Base-by-base conservation (phyloP, 2,329 filamentous ascomycete genomes). In the Penicillium nordicum region DNA sequence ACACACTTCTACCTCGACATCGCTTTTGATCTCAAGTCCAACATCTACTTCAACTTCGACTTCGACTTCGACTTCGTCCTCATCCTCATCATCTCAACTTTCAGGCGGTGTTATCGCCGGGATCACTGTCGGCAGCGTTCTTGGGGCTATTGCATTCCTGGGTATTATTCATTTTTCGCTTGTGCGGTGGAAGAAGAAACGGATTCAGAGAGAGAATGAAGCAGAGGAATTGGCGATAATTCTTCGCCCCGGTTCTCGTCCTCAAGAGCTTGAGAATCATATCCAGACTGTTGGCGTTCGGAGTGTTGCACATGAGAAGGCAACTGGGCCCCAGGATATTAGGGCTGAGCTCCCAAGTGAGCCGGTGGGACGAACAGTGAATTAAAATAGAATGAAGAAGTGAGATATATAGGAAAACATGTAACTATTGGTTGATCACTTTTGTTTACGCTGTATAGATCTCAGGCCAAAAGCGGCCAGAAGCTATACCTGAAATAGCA, bases 401-500 rank as follows among this genome's bases (percentile, higher is more conserved):
- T 18, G 18, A 18, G 36, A 38, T 18, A 18, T 38, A 16, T 25
- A 30, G 34, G 23, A 27, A 32, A 32, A 32, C 30, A 32, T 32
- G 14, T 23, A 23, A 29, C 6, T 8, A 36, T 18, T 10, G 36
- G 36, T 12, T 50, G 18, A n/a, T 18, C 7, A 16, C 29, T 5
- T 42, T 27, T 37, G 37, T 54, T 54, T 42, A 53, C 27, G 5
- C 7, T 23, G 46, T 45, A 30, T 52, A 46, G 53, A 52, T 41
- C 40, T 14, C 5, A 23, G 10, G n/a, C 11, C 18, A 38, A 45
- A 55, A 51, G 47, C 40, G 34, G 40, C 32, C 10, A 45, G 29
- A 12, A n/a, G 2, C 12, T 11, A 21, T 38, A 16, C 32, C 53
- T 4, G 34, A 51, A 40, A 18, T 4, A 11, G 47, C 9, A 55